Evolutionary conservation across 169 alveolate genomes (phyloP).

Genomic region (Plasmodium berghei): DNA sequence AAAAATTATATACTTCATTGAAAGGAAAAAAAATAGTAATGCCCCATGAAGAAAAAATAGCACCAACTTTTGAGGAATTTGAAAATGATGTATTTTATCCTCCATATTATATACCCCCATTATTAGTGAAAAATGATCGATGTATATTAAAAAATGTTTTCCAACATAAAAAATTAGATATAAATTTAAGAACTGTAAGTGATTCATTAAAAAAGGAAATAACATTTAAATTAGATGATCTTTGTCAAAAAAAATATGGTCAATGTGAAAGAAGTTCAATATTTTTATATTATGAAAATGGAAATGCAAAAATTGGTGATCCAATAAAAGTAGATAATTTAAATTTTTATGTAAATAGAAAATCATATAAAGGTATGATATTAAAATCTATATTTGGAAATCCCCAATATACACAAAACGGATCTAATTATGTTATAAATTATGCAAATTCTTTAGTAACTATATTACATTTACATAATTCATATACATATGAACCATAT

Average conservation of each 20-base stretch:
- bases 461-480: constrained; percentile 4
- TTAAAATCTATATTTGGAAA: constrained; percentile 35
- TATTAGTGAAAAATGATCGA: constrained; percentile 18
- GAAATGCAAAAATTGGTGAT: constrained; percentile 37
- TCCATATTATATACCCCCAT: constrained; percentile 53
- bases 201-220: constrained; percentile 25
- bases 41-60: background rate
- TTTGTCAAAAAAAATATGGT: constrained; percentile 33
- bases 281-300: constrained; percentile 45
- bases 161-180: constrained; percentile 2
- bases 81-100: constrained; percentile 37
- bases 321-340: constrained; percentile 51
- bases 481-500: constrained; percentile 52
- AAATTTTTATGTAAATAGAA: constrained; percentile 55
- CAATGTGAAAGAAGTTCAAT: constrained; percentile 32
- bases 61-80: background rate
- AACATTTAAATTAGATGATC: constrained; percentile 22
- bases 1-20: background rate
- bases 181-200: constrained; percentile 42
- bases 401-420: constrained; percentile 16
- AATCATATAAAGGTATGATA: constrained; percentile 53
- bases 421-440: constrained; percentile 19
- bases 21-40: background rate
- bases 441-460: constrained; percentile 48
- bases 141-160: constrained; percentile 57